phyloP scores from a whole-genome alignment of 331 rosid genomes.

The Ulmus americana region DNA sequence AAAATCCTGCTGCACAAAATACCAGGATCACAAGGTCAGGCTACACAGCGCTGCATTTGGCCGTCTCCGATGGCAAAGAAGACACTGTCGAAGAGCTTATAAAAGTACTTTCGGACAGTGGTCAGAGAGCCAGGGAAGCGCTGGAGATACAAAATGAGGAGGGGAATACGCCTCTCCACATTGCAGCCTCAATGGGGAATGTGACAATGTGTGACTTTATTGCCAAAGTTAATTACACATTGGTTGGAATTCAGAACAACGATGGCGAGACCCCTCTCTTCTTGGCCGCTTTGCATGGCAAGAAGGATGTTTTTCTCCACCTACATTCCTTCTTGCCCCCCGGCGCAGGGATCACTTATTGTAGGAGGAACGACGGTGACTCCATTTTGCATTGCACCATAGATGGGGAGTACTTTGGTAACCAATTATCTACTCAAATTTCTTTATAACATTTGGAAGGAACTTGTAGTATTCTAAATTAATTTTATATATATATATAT shows the following conservation, averaged over 20 bases:
- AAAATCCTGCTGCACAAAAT: background rate
- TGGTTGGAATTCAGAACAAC: conserved; percentile 25
- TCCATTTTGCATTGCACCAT: conserved; percentile 48
- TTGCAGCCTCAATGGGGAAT: conserved; percentile 42
- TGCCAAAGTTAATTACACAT: background rate
- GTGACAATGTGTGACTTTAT: conserved; percentile 28
- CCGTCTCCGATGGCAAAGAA: conserved; percentile 33
- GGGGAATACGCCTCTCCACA: conserved; percentile 43
- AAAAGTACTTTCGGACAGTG: fast-evolving
- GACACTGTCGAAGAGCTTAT: conserved; percentile 11
- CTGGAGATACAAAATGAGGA: conserved; percentile 1
- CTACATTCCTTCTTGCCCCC: conserved; percentile 17
- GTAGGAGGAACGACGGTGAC: conserved; percentile 29
- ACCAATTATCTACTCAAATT: background rate
- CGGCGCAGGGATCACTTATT: background rate
- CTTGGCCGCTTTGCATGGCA: conserved; percentile 40
- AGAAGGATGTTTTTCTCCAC: conserved; percentile 21
- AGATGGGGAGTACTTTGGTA: conserved; percentile 39
- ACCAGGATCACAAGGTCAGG: conserved; percentile 34
- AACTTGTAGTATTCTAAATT: no score
- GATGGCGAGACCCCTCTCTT: conserved; percentile 50
- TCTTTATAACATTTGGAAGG: no score
- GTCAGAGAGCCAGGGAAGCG: no score
- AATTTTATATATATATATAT: no score
- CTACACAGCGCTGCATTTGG: conserved; percentile 45